Evolutionary conservation across 169 alveolate species (phyloP), one percentile per base, ranked within the genome.

Genomic region (Babesia ovata): DNA sequence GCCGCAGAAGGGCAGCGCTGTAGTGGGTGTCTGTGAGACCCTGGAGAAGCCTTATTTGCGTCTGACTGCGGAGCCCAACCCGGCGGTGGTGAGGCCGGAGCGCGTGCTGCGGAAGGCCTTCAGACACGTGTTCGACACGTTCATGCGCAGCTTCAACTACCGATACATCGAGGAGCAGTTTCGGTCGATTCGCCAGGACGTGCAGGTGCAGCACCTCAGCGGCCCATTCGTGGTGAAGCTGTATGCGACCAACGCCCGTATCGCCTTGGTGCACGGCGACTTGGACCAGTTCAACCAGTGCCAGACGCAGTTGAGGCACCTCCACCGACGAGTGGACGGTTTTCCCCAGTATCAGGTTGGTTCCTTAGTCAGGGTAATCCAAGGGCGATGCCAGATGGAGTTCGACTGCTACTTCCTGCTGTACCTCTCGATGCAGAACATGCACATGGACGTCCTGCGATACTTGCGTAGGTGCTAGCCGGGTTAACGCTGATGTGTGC

Each of bases 261-360:
- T 96, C n/a, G 97, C 98, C 14, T 77, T 96, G 62, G 95, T 93
- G 69, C 86, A 92, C 61, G 92, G 92, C 26, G 99, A 96, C 87
- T 76, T 96, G 44, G 98, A 94, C 59, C 98, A 96, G 69, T 96
- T 95, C 63, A 94, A 95, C 77, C 96, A 95, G 75, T 96, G 99
- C 75, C 96, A 95, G 70, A 95, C 98, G 49, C 95, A 95, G 71
- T 92, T 96, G 26, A 86, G 81, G 50, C 94, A 95, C 57, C 79
- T 95, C 39, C 92, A 92, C 39, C 6, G 61, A 17, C 49, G 24
- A 16, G 56, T 57, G 19, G 52, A 45, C 19, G 74, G 61, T 10
- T 39, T 56, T 21, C 72, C 42, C 19, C 42, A 10, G 21, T 71
- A 71, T 33, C 17, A 7, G 52, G 69, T 36, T 39, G 12, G 52